Conservation (phyloP, 805 yeast genomes). For the Hanseniaspora osmophila region DNA sequence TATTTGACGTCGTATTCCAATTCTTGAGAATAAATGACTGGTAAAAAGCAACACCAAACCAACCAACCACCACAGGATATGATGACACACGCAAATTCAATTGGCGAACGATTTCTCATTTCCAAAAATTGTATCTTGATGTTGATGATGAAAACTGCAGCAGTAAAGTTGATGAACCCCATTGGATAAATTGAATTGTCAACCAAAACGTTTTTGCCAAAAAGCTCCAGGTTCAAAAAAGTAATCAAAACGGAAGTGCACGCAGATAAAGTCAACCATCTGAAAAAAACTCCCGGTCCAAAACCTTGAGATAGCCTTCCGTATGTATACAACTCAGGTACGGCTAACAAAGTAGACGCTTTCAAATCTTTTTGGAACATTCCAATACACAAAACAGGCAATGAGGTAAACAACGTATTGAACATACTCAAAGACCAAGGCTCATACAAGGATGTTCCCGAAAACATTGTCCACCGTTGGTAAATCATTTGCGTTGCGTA, state of each 20-base stretch:
- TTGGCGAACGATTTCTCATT: slow-evolving; percentile 57
- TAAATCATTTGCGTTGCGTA: slow-evolving; percentile 78
- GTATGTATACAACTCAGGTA: slow-evolving; percentile 73
- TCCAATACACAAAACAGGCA: slow-evolving; percentile 87
- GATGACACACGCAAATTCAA: slow-evolving; percentile 49
- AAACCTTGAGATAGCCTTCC: slow-evolving; percentile 69
- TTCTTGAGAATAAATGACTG: slow-evolving; percentile 45
- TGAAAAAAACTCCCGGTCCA: slow-evolving; percentile 50
- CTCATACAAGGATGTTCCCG: slow-evolving; percentile 88
- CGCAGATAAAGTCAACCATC: slow-evolving; percentile 71
- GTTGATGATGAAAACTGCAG: slow-evolving; percentile 58
- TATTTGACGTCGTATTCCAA: slow-evolving; percentile 52
- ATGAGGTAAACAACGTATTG: slow-evolving; percentile 86
- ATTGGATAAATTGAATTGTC: slow-evolving; percentile 75
- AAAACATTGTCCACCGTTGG: slow-evolving; percentile 75
- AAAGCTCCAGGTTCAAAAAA: slow-evolving; percentile 49
- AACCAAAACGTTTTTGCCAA: slow-evolving; percentile 52
- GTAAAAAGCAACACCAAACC: slow-evolving; percentile 67
- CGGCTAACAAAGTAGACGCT: slow-evolving; percentile 78
- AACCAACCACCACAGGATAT: slow-evolving; percentile 78
- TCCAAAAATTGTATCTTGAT: slow-evolving; percentile 71
- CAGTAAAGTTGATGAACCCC: slow-evolving; percentile 64
- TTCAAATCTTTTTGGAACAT: slow-evolving; percentile 84
- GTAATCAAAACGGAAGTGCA: slow-evolving; percentile 57
- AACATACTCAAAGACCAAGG: slow-evolving; percentile 96